These are phyloP conservation scores for Amanita phalloides DNA, from an alignment of 768 basidiomycete species.

Conservation along the genomic window DNA sequence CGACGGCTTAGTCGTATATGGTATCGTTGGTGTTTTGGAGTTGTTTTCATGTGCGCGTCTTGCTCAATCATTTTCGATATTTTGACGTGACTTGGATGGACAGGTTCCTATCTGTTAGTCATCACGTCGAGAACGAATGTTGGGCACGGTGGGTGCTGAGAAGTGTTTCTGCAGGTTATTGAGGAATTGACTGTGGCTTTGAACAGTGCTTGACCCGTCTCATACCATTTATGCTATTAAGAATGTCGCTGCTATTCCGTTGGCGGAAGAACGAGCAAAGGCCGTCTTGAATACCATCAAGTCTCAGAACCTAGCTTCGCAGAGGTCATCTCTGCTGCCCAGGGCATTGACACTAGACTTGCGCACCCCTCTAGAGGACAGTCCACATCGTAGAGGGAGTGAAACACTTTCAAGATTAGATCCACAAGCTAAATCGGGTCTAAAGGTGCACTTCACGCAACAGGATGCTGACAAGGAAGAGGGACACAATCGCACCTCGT, in stretches of 20 bases:
- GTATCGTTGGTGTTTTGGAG: slow-evolving; percentile 65
- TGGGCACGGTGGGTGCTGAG: slow-evolving; percentile 46
- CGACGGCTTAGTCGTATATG: slow-evolving; percentile 48
- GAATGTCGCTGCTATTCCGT: slow-evolving; percentile 59
- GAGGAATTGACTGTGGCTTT: neutral
- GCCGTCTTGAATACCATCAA: slow-evolving; percentile 40
- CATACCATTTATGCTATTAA: slow-evolving; percentile 61
- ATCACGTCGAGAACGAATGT: slow-evolving; percentile 52
- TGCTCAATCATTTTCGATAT: slow-evolving; percentile 4
- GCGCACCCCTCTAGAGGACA: neutral
- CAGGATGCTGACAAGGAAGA: slow-evolving; percentile 6
- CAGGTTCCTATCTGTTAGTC: slow-evolving; percentile 71
- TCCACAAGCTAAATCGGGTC: neutral
- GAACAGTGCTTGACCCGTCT: slow-evolving; percentile 52
- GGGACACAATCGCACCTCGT: slow-evolving; percentile 14
- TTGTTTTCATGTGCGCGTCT: slow-evolving; percentile 52
- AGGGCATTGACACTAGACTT: slow-evolving; percentile 9
- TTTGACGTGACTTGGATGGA: slow-evolving; percentile 4
- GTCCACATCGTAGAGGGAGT: neutral
- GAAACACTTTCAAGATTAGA: neutral
- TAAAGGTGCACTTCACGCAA: neutral
- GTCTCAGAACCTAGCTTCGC: slow-evolving; percentile 32
- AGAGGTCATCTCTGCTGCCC: slow-evolving; percentile 36
- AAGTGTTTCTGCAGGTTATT: neutral
- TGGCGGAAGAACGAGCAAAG: slow-evolving; percentile 53